Percentiles rank a stretch among this genome's conserved stretches.
Evolutionary conservation across 208 protist species (phyloP).

Genomic region (Endotrypanum monterogeii): DNA sequence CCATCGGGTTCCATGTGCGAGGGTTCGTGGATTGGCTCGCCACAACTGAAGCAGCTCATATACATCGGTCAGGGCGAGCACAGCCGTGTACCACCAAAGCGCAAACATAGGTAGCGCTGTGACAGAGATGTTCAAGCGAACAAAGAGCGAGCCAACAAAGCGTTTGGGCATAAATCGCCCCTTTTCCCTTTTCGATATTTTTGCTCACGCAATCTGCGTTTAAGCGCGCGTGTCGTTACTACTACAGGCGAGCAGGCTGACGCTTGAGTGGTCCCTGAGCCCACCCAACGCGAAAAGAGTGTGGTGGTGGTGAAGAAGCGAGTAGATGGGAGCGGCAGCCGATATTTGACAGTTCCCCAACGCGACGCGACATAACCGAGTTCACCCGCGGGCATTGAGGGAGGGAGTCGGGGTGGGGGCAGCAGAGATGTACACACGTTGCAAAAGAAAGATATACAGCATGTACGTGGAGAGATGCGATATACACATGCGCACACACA

Average conservation of each 20-base stretch:
- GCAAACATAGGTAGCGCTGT: constrained; percentile 28
- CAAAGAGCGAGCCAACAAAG: background rate
- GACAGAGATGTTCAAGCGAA: background rate
- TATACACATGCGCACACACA: too few species aligned
- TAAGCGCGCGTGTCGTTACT: background rate
- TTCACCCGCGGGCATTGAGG: background rate
- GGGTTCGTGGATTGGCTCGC: constrained; percentile 5
- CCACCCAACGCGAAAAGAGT: background rate
- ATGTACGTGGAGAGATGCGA: background rate
- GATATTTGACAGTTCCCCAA: background rate
- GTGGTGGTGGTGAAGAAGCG: background rate
- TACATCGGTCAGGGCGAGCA: constrained; percentile 31
- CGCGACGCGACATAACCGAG: background rate
- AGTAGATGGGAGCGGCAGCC: background rate
- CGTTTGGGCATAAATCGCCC: too few species aligned
- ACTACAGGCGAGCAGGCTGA: too few species aligned
- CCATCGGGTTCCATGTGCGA: constrained; percentile 44
- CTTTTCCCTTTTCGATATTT: too few species aligned
- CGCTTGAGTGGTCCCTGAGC: background rate
- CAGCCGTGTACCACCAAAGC: constrained; percentile 59
- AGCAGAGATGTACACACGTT: background rate
- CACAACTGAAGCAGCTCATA: constrained; percentile 43
- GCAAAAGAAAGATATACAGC: background rate
- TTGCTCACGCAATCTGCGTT: background rate
- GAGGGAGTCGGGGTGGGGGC: background rate